Evolutionary conservation across 2,329 filamentous ascomycete species (phyloP).

Genomic region (Xylaria arbuscula): DNA sequence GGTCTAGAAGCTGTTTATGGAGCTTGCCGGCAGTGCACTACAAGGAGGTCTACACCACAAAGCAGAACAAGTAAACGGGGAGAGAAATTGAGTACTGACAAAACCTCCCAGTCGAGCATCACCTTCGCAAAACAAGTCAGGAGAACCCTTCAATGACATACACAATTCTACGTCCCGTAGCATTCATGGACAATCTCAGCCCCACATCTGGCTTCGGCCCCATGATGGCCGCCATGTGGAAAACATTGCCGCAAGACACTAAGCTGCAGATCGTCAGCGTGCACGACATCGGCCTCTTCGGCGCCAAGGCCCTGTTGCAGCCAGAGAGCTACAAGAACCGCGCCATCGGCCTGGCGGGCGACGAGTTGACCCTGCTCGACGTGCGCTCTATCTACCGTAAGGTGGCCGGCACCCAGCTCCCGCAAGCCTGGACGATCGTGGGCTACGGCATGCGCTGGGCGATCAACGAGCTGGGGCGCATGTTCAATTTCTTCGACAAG

Average conservation of each 20-base stretch:
- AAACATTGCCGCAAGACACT: conserved; percentile 42
- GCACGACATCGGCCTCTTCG: conserved; percentile 54
- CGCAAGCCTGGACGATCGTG: conserved; percentile 49
- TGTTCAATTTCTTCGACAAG: conserved; percentile 54
- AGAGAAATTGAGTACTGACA: neutral
- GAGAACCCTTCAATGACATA: conserved; percentile 47
- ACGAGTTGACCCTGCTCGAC: conserved; percentile 52
- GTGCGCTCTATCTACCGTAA: conserved; percentile 46
- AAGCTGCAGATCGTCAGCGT: conserved; percentile 54
- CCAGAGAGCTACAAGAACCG: conserved; percentile 47
- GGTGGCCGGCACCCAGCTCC: conserved; percentile 46
- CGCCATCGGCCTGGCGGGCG: conserved; percentile 52
- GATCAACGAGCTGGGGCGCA: conserved; percentile 48
- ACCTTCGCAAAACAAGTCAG: conserved; percentile 34
- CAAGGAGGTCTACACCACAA: neutral
- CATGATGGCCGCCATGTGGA: conserved; percentile 51
- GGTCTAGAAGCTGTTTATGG: neutral
- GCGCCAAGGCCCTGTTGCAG: conserved; percentile 48
- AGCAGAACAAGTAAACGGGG: neutral
- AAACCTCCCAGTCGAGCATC: conserved; percentile 26
- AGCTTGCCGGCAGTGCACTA: neutral
- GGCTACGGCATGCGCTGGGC: conserved; percentile 48
- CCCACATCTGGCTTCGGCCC: conserved; percentile 49
- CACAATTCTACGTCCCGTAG: conserved; percentile 55
- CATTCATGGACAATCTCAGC: conserved; percentile 56